Evolutionary conservation across 805 yeast species (phyloP), one percentile per base, ranked within the genome.

Genomic region (Teunomyces stri): DNA sequence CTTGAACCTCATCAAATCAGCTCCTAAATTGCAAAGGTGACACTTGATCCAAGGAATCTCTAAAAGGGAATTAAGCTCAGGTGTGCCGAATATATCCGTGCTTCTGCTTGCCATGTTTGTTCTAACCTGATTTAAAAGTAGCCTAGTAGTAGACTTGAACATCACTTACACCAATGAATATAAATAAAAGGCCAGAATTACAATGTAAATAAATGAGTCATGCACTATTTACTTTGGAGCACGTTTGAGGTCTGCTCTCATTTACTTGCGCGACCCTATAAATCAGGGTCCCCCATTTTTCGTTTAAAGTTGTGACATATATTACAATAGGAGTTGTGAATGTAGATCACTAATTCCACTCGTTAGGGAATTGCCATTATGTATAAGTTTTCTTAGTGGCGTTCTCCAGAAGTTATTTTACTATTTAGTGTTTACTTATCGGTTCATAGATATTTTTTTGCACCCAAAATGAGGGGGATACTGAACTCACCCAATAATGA

Each of bases 21-120:
- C 58, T 5, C 76, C 76, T 11, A 68, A 48, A 39, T 57, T 54
- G 46, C 60, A 63, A n/a, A 69, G 54, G 49, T 70, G 74, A 40
- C 61, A 60, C 42, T 65, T 56, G 36, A 64, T 47, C 70, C 68
- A 67, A 4, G 68, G 56, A 34, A 54, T 51, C 11, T 49, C 47
- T 21, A 54, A 45, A 16, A 50, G 40, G 28, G 44, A 44, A 38
- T 48, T 46, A 29, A 50, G 45, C 11, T 50, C 53, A 2, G 48
- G 16, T 4, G 51, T 46, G 10, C 49, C 47, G 10, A 43, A n/a
- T 13, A 47, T n/a, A 3, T 36, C 37, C 7, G 29, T 7, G 29
- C 21, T 41, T 30, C 12, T 25, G 18, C 36, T 30, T 15, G 44
- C 9, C 33, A 30, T 30, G 15, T 13, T 41, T 5, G 37, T 21